Percentiles rank a stretch among this genome's conserved stretches.
phyloP scores from a whole-genome alignment of 192 early-diverging fungal genomes.

The Linderina pennispora region DNA sequence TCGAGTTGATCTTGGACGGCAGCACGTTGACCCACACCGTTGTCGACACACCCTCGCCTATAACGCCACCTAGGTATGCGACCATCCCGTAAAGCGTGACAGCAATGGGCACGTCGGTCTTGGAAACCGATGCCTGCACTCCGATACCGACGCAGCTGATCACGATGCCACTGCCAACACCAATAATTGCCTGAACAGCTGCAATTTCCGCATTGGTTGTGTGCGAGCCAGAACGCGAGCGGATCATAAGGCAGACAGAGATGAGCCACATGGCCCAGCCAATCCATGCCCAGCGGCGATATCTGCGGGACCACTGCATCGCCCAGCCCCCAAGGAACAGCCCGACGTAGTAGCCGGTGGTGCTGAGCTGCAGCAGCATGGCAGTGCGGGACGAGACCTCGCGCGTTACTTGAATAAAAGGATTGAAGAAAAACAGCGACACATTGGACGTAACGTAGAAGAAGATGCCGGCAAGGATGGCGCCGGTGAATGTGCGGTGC shows the following conservation, averaged over 20 bases:
- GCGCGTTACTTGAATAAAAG: slow-evolving; percentile 37
- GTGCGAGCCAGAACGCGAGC: slow-evolving; percentile 16
- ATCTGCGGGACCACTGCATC: slow-evolving; percentile 34
- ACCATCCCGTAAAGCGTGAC: slow-evolving; percentile 41
- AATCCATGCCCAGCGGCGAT: slow-evolving; percentile 37
- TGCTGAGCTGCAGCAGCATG: slow-evolving; percentile 38
- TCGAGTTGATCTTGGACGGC: slow-evolving; percentile 20
- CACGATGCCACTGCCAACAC: slow-evolving; percentile 33
- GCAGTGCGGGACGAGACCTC: slow-evolving; percentile 27
- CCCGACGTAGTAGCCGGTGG: slow-evolving; percentile 30
- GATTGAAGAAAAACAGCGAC: slow-evolving; percentile 35
- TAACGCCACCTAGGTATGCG: slow-evolving; percentile 37
- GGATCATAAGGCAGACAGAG: slow-evolving; percentile 39
- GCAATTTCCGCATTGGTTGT: slow-evolving; percentile 39
- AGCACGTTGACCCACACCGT: slow-evolving; percentile 42
- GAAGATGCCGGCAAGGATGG: slow-evolving; percentile 26
- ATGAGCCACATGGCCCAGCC: slow-evolving; percentile 38
- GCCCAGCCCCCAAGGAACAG: slow-evolving; percentile 42
- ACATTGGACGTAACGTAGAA: slow-evolving; percentile 41
- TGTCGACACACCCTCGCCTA: slow-evolving; percentile 38
- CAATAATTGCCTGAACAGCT: slow-evolving; percentile 25
- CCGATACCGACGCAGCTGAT: slow-evolving; percentile 42
- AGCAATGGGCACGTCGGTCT: slow-evolving; percentile 33
- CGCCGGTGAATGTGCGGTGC: slow-evolving; percentile 34
- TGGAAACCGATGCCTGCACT: slow-evolving; percentile 27